phyloP scores from a whole-genome alignment of 176 grass and related monocot species.

The Cocos nucifera region DNA sequence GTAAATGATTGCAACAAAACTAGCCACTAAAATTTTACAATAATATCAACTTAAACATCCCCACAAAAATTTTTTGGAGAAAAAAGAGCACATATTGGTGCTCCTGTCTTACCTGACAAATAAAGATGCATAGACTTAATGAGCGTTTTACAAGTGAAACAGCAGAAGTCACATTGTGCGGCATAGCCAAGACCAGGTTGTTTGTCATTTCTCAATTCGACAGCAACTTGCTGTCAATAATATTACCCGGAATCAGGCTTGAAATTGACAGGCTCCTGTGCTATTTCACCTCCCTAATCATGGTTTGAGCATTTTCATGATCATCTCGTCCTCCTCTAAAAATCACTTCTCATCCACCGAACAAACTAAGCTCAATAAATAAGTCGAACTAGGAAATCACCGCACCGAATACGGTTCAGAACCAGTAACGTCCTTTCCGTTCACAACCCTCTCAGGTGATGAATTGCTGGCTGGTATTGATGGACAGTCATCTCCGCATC shows the following conservation, averaged over 20 bases:
- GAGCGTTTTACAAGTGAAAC: too few species aligned
- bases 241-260: too few species aligned
- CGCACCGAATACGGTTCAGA: constrained; percentile 53
- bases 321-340: too few species aligned
- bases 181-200: too few species aligned
- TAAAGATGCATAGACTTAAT: constrained; percentile 1
- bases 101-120: constrained; percentile 24
- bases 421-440: constrained; percentile 19
- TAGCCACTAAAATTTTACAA: constrained; percentile 34
- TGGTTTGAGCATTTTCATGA: too few species aligned
- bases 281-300: too few species aligned
- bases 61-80: constrained; percentile 27
- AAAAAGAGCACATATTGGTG: constrained; percentile 24
- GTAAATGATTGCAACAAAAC: constrained; percentile 12
- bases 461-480: constrained; percentile 14
- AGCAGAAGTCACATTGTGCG: too few species aligned
- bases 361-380: too few species aligned
- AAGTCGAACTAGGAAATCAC: constrained; percentile 4
- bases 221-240: too few species aligned
- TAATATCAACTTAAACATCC: constrained; percentile 25
- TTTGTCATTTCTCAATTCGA: too few species aligned
- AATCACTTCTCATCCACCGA: too few species aligned
- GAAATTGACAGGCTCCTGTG: too few species aligned
- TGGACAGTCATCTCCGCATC: constrained; percentile 32
- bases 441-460: constrained; percentile 19